Percentiles rank a stretch among this genome's conserved stretches.
These are phyloP conservation scores for Blastocystis sp. DNA, from an alignment of 352 stramenopile genomes.

Conservation along the genomic window DNA sequence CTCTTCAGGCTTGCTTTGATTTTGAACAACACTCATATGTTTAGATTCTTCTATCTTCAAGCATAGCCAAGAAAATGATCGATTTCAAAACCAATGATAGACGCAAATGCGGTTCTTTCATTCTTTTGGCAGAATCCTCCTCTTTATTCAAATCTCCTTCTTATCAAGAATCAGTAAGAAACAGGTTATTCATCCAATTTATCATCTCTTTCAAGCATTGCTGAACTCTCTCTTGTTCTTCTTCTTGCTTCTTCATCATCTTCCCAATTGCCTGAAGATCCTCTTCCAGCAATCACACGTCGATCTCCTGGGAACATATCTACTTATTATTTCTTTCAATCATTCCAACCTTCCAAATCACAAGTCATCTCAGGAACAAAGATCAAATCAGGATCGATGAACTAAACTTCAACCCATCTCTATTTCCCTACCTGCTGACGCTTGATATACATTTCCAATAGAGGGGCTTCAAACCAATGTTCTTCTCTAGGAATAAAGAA, in stretches of 20 bases:
- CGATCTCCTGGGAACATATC: constrained; percentile 13
- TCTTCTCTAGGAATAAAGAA: too few species aligned
- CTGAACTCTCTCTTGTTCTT: background rate
- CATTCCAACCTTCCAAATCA: background rate
- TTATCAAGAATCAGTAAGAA: too few species aligned
- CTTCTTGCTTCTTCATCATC: background rate
- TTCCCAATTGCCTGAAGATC: constrained; percentile 29
- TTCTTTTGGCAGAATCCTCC: too few species aligned
- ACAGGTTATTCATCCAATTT: too few species aligned
- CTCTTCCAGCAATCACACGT: background rate
- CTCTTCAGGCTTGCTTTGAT: background rate
- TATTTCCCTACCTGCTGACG: background rate
- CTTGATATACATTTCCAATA: constrained; percentile 7
- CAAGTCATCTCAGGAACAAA: background rate
- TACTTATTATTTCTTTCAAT: background rate
- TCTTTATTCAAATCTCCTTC: too few species aligned
- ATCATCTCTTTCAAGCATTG: constrained; percentile 17
- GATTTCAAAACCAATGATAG: background rate
- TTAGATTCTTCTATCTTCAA: background rate
- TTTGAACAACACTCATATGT: background rate
- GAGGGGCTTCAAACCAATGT: background rate
- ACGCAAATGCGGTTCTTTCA: background rate
- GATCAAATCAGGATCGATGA: background rate
- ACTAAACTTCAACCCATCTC: background rate
- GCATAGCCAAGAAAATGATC: background rate